Conservation (phyloP, 148 eudicot genomes). For the Amaranthus cruentus region DNA sequence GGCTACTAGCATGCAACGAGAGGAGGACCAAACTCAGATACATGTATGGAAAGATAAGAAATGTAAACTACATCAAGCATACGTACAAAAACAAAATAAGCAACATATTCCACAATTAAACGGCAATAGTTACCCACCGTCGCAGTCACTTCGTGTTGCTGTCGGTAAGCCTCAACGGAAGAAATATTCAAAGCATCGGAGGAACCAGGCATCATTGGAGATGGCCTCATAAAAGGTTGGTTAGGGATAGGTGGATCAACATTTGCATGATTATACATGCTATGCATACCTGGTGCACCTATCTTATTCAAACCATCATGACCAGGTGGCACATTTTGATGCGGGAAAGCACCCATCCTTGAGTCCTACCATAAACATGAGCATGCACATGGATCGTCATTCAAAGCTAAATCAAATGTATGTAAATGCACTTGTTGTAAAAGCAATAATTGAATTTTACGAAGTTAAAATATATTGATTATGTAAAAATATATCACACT, state of each 20-base stretch:
- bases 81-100: neutral
- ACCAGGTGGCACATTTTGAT: slow-evolving; percentile 42
- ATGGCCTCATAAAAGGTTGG: slow-evolving; percentile 51
- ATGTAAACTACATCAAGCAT: neutral
- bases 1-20: too few species aligned
- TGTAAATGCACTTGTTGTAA: neutral
- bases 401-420: neutral
- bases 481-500: too few species aligned
- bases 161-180: slow-evolving; percentile 71
- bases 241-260: slow-evolving; percentile 44
- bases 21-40: neutral
- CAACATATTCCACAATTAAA: neutral
- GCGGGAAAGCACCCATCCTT: slow-evolving; percentile 46
- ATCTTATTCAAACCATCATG: slow-evolving; percentile 37
- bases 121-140: slow-evolving; percentile 47
- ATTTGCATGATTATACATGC: slow-evolving; percentile 45
- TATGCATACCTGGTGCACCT: slow-evolving; percentile 45
- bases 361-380: slow-evolving; percentile 39
- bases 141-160: slow-evolving; percentile 86
- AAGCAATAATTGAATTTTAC: neutral
- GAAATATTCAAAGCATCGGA: slow-evolving; percentile 48
- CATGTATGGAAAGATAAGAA: neutral
- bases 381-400: neutral
- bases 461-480: neutral
- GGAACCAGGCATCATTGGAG: slow-evolving; percentile 45